Conservation (phyloP, 306 rosid genomes). For the Vigna reflexopilosa region DNA sequence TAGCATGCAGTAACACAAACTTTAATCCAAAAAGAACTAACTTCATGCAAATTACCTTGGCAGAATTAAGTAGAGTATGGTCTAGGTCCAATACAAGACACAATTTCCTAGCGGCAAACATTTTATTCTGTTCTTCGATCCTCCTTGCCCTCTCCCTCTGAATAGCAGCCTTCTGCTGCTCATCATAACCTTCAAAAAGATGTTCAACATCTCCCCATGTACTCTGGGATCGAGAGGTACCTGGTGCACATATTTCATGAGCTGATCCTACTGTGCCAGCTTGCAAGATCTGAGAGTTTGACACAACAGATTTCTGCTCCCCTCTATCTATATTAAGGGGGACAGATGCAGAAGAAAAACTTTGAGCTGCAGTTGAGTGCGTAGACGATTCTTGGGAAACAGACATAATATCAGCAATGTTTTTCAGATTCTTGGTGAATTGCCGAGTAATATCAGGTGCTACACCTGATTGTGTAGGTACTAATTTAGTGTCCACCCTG, state of each 20-base stretch:
- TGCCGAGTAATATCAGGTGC: constrained; percentile 77
- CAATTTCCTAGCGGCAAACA: constrained; percentile 86
- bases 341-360: constrained; percentile 57
- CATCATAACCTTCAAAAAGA: constrained; percentile 89
- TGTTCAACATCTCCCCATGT: constrained; percentile 92
- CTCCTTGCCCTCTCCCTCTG: constrained; percentile 97
- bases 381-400: constrained; percentile 66
- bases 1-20: constrained; percentile 41
- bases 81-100: constrained; percentile 98
- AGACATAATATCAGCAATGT: constrained; percentile 82
- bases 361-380: constrained; percentile 53
- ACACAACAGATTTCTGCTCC: constrained; percentile 53
- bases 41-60: constrained; percentile 73
- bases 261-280: constrained; percentile 48
- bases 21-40: constrained; percentile 20
- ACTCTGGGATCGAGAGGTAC: constrained; percentile 60
- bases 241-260: constrained; percentile 54
- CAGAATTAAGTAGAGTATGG: constrained; percentile 98
- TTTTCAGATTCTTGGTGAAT: constrained; percentile 84
- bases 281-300: constrained; percentile 58
- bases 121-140: constrained; percentile 90
- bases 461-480: constrained; percentile 53
- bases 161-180: constrained; percentile 90
- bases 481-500: constrained; percentile 56
- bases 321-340: constrained; percentile 57